Conservation (phyloP, 108 stramenopile genomes). For the Nitzschia sp. region DNA sequence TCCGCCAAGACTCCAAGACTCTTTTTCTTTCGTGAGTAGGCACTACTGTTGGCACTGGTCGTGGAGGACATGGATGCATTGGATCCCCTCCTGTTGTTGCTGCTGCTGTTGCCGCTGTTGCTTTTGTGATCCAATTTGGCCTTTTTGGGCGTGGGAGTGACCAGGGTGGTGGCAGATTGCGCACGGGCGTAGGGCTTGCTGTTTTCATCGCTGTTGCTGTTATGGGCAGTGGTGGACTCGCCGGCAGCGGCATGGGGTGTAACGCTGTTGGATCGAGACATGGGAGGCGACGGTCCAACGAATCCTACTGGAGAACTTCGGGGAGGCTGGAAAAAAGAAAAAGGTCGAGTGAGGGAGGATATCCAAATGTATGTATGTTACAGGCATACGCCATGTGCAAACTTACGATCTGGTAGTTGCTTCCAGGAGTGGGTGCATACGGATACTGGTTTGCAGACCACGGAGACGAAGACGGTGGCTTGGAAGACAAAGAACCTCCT, state of each 20-base stretch:
- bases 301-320: constrained; percentile 8
- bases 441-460: background rate
- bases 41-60: background rate
- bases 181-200: constrained; percentile 14
- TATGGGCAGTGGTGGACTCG: background rate
- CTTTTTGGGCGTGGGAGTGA: constrained; percentile 50
- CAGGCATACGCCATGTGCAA: too few species aligned
- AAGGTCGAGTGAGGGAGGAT: background rate
- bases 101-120: background rate
- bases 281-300: background rate
- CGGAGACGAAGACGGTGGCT: background rate
- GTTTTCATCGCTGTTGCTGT: too few species aligned
- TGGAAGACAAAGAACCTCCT: background rate
- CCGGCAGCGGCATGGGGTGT: constrained; percentile 1
- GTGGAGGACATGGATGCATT: background rate
- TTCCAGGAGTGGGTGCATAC: background rate
- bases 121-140: constrained; percentile 4
- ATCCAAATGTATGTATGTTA: too few species aligned
- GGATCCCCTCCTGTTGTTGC: background rate
- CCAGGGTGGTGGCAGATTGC: constrained; percentile 19
- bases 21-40: constrained; percentile 78
- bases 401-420: background rate
- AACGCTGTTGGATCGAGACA: background rate
- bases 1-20: constrained; percentile 73
- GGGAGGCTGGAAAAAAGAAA: background rate